These are phyloP conservation scores for Fusarium chaquense DNA, from an alignment of 2,329 filamentous ascomycete genomes.

Conservation along the genomic window DNA sequence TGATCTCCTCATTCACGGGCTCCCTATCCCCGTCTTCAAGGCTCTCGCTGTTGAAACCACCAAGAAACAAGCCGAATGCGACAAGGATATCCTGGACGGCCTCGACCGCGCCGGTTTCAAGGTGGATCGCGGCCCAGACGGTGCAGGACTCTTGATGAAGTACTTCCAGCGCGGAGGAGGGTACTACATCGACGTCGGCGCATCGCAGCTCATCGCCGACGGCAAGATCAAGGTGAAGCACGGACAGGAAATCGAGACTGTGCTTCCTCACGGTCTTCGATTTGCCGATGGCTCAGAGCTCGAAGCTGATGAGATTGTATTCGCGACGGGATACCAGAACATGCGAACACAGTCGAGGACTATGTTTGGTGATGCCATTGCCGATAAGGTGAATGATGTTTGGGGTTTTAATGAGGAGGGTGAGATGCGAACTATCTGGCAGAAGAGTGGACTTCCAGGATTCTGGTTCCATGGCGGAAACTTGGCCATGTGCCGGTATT, in stretches of 20 bases:
- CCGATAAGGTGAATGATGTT: conserved; percentile 67
- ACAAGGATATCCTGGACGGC: conserved; percentile 56
- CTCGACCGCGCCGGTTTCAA: conserved; percentile 71
- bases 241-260: conserved; percentile 65
- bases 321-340: conserved; percentile 75
- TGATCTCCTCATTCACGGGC: conserved; percentile 69
- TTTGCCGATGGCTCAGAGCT: conserved; percentile 68
- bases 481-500: conserved; percentile 71
- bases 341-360: conserved; percentile 73
- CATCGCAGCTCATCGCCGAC: conserved; percentile 70
- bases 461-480: conserved; percentile 77
- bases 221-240: conserved; percentile 74
- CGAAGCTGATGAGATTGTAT: conserved; percentile 71
- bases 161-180: conserved; percentile 75
- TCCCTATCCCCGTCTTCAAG: conserved; percentile 71
- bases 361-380: conserved; percentile 72
- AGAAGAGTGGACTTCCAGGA: conserved; percentile 69
- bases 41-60: conserved; percentile 63
- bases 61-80: conserved; percentile 50
- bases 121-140: conserved; percentile 68
- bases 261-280: conserved; percentile 59
- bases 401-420: conserved; percentile 72
- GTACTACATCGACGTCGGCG: conserved; percentile 78
- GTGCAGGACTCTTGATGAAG: conserved; percentile 69
- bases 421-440: conserved; percentile 70